Percentiles rank a stretch among this genome's conserved stretches.
These are phyloP conservation scores for Fraxinus albicans DNA, from an alignment of 305 asterid species.

Conservation along the genomic window DNA sequence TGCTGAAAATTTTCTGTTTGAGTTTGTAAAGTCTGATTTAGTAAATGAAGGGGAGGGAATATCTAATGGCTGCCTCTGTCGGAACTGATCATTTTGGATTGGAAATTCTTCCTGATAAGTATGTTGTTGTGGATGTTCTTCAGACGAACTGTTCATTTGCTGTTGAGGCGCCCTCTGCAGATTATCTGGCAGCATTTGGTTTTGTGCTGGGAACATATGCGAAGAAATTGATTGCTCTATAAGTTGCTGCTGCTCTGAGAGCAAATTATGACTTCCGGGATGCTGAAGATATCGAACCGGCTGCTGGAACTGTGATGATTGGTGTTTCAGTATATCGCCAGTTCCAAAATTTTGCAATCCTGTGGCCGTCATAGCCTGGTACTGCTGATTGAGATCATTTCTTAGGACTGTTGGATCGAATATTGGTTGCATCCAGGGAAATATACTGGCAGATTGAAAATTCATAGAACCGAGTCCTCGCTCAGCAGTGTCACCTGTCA, in stretches of 20 bases:
- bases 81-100: slow-evolving; percentile 62
- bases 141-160: slow-evolving; percentile 40
- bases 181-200: slow-evolving; percentile 49
- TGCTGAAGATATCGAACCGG: slow-evolving; percentile 63
- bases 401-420: slow-evolving; percentile 58
- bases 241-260: slow-evolving; percentile 50
- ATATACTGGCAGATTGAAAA: slow-evolving; percentile 66
- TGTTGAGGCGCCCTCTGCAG: slow-evolving; percentile 46
- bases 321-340: slow-evolving; percentile 66
- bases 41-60: slow-evolving; percentile 68
- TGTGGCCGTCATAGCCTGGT: slow-evolving; percentile 71
- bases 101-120: slow-evolving; percentile 56
- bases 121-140: slow-evolving; percentile 49
- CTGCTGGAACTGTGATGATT: slow-evolving; percentile 71
- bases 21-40: slow-evolving; percentile 50
- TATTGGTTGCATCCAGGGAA: slow-evolving; percentile 88
- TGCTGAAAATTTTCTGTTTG: slow-evolving; percentile 51
- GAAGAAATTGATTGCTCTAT: slow-evolving; percentile 37
- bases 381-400: slow-evolving; percentile 74
- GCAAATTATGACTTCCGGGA: slow-evolving; percentile 46
- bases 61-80: slow-evolving; percentile 60
- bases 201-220: slow-evolving; percentile 43
- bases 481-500: slow-evolving; percentile 76
- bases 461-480: slow-evolving; percentile 68
- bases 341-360: slow-evolving; percentile 66